Evolutionary conservation across 306 rosid genomes (phyloP).

Genomic region (Castanospermum australe): DNA sequence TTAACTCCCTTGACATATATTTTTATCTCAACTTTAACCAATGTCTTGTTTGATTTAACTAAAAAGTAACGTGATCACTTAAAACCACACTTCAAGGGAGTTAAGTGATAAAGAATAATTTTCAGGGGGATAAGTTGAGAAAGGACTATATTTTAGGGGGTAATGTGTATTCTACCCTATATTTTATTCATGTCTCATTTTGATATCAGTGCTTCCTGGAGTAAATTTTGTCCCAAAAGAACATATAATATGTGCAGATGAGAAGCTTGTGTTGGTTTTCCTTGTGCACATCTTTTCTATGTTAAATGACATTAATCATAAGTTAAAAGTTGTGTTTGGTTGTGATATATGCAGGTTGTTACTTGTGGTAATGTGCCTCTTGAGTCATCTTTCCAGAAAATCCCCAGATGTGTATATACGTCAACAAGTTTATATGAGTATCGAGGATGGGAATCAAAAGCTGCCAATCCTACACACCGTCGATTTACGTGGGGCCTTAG

Average conservation of each 20-base stretch:
- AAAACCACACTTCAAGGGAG: too few species aligned
- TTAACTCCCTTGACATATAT: too few species aligned
- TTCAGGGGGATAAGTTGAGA: too few species aligned
- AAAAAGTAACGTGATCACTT: too few species aligned
- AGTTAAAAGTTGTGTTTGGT: conserved; percentile 13
- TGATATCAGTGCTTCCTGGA: neutral
- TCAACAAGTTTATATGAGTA: conserved; percentile 87
- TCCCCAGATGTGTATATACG: conserved; percentile 92
- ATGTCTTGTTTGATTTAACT: too few species aligned
- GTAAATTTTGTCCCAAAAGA: neutral
- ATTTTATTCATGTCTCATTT: neutral
- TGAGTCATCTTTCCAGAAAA: conserved; percentile 84
- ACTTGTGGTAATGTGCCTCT: conserved; percentile 96
- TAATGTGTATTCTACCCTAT: too few species aligned
- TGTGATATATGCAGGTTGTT: conserved; percentile 65
- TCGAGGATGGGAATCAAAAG: conserved; percentile 92
- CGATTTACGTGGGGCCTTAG: conserved; percentile 95
- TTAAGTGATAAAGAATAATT: too few species aligned
- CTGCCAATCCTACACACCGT: conserved; percentile 79
- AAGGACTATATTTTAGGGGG: too few species aligned
- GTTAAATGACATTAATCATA: conserved; percentile 19
- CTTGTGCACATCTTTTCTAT: neutral
- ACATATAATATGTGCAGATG: neutral
- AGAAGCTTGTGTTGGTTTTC: conserved; percentile 4
- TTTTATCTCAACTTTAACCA: too few species aligned